Evolutionary conservation across 768 basidiomycete species (phyloP).

Genomic region (Suillus subluteus): DNA sequence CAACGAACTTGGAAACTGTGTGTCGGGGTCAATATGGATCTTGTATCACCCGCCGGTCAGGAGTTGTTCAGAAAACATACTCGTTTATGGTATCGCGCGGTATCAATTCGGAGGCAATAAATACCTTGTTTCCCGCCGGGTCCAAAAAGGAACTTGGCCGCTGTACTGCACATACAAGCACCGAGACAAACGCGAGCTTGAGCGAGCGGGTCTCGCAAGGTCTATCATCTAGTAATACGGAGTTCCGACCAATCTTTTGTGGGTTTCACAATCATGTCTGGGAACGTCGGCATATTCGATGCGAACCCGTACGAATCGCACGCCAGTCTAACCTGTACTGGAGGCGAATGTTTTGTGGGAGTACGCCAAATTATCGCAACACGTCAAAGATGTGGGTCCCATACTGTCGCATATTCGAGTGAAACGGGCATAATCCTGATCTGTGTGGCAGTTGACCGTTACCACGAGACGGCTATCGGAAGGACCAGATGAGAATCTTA

Average conservation of each 20-base stretch:
- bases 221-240: background rate
- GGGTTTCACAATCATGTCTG: slow-evolving; percentile 19
- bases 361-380: slow-evolving; percentile 84
- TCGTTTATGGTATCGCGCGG: background rate
- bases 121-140: slow-evolving; percentile 1
- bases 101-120: background rate
- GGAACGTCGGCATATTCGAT: slow-evolving; percentile 48
- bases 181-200: background rate
- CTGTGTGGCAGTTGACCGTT: slow-evolving; percentile 53
- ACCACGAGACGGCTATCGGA: slow-evolving; percentile 73
- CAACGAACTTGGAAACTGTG: no score
- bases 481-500: slow-evolving; percentile 76
- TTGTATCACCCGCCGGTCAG: background rate
- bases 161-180: background rate
- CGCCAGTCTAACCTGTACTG: slow-evolving; percentile 60
- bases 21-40: slow-evolving; percentile 4
- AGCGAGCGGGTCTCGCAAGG: background rate
- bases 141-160: background rate
- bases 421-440: slow-evolving; percentile 3
- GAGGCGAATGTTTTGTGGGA: slow-evolving; percentile 91
- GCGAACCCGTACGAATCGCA: slow-evolving; percentile 78
- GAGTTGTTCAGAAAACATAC: background rate
- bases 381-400: slow-evolving; percentile 71
- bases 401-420: slow-evolving; percentile 2
- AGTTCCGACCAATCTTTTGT: background rate